Evolutionary conservation across 352 stramenopile species (phyloP), one percentile per base, ranked within the genome.

Genomic region (Globisporangium ultimum): DNA sequence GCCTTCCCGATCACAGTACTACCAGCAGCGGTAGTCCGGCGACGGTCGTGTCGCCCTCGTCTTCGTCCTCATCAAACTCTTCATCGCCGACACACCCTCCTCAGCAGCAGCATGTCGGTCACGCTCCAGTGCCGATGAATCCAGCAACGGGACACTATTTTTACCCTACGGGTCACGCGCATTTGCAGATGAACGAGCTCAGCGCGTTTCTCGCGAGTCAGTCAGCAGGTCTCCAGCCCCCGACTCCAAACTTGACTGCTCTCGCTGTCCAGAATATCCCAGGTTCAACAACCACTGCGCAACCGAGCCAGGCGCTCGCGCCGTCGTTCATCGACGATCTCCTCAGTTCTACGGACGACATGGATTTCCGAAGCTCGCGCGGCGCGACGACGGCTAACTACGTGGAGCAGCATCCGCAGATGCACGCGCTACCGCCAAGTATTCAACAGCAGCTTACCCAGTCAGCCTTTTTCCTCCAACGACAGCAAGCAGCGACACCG

Each of bases 311-410:
- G 47, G 28, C 56, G 48, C 24, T 56, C 41, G 61, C 50, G 2
- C 61, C 63, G 45, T 79, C 66, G 32, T 79, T 82, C 51, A 63
- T 85, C 51, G 75, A 85, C 53, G 75, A 85, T 47, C 55, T 85
- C 38, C 42, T 83, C 21, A 59, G 53, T 8, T 55, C 53, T 1
- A 53, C 57, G 6, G 67, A 79, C 41, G 72, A 78, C 15, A 59
- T 49, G 38, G 38, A 58, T 47, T 46, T 60, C 47, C 42, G 48
- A 18, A 22, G 46, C 20, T 41, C 50, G 22, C 18, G 46, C 17
- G 24, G 56, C 14, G 18, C 52, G 40, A 58, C 14, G 52, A 28
- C 5, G 24, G 24, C 24, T 5, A 65, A 36, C 7, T 36, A 36
- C 7, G 28, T 36, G 32, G 28, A 46, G 45, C 32, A 55, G 21